Conservation (phyloP, 176 grass and related monocot genomes). For the Oryza punctata region DNA sequence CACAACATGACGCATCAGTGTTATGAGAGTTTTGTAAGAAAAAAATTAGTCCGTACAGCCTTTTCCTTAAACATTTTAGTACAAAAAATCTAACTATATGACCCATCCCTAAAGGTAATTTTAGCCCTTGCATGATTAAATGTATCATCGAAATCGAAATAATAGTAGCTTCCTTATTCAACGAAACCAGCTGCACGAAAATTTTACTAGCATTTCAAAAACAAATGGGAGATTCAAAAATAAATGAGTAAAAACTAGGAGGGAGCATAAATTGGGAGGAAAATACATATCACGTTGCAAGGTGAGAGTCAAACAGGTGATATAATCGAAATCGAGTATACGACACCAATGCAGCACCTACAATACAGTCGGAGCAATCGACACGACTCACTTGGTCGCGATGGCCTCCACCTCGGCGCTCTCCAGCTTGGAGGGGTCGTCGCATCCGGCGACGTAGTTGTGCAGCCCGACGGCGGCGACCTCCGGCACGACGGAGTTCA, state of each 20-base stretch:
- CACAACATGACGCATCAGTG: too few relatives aligned
- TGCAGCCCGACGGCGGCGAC: conserved; percentile 78
- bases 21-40: too few relatives aligned
- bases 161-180: conserved; percentile 4
- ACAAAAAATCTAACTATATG: not conserved
- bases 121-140: not conserved
- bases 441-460: conserved; percentile 75
- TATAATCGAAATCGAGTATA: conserved; percentile 3
- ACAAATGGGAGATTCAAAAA: not conserved
- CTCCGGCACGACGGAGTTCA: conserved; percentile 79
- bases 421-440: conserved; percentile 67
- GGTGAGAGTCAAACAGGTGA: not conserved
- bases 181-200: not conserved
- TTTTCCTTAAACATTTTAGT: not conserved
- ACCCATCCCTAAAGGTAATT: not conserved
- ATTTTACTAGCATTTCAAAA: not conserved
- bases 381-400: conserved; percentile 64
- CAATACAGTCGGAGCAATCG: not conserved
- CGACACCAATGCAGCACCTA: not conserved
- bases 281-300: not conserved
- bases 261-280: not conserved
- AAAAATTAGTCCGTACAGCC: not conserved
- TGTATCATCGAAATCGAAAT: not conserved
- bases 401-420: conserved; percentile 73
- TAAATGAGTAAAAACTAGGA: not conserved